Conservation (phyloP, 1,284 basidiomycete species). For the Sutorius eximius region DNA sequence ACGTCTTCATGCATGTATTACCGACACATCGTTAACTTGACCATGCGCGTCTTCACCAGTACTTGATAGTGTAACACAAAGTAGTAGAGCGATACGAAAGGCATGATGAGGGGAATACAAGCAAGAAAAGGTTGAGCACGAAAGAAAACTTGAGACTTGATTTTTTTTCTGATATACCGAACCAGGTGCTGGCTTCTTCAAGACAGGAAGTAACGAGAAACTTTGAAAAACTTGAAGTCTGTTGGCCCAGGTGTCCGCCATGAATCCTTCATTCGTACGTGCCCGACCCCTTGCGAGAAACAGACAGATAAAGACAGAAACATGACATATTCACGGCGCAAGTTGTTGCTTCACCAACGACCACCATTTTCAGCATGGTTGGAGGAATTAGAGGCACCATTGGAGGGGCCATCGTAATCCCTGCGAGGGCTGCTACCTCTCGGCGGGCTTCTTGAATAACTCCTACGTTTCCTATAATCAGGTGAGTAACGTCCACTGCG, state of each 20-base stretch:
- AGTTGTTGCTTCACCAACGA: constrained; percentile 46
- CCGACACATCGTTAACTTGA: constrained; percentile 38
- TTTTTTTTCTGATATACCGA: constrained; percentile 43
- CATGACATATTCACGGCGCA: constrained; percentile 19
- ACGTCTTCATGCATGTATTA: constrained; percentile 37
- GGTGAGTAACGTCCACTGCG: constrained; percentile 67
- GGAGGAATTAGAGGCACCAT: constrained; percentile 34
- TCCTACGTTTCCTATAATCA: constrained; percentile 69
- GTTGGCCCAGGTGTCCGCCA: constrained; percentile 31
- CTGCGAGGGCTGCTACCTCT: constrained; percentile 70
- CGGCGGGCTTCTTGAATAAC: constrained; percentile 77
- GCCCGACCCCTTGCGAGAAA: constrained; percentile 34
- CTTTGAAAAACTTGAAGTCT: constrained; percentile 37
- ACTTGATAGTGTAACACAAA: constrained; percentile 43
- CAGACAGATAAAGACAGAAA: constrained; percentile 27
- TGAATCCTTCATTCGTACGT: constrained; percentile 37
- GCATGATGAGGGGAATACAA: constrained; percentile 36
- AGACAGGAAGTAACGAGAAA: constrained; percentile 40
- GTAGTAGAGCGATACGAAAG: constrained; percentile 41
- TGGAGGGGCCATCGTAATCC: constrained; percentile 48
- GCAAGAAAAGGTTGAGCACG: constrained; percentile 37
- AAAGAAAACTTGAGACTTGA: constrained; percentile 49
- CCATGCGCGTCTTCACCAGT: constrained; percentile 40
- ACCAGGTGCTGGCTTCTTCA: constrained; percentile 38
- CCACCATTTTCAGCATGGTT: constrained; percentile 37